Conservation (phyloP, 75 land plant genomes). For the Pinus albicaulis region DNA sequence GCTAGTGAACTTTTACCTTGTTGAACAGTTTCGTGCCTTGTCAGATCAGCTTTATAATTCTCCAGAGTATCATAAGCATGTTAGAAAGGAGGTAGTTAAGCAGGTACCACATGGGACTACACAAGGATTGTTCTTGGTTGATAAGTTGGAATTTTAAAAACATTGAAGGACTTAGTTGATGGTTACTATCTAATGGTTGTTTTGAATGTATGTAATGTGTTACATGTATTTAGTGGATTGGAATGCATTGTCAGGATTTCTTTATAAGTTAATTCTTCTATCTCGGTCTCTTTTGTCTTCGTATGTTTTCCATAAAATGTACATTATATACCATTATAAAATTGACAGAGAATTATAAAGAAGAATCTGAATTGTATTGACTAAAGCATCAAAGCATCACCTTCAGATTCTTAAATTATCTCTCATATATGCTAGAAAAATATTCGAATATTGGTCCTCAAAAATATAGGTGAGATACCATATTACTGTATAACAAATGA, state of each 20-base stretch:
- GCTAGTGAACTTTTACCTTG: background rate
- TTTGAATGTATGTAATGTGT: background rate
- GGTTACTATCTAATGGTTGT: background rate
- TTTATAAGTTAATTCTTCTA: background rate
- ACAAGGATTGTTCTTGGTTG: background rate
- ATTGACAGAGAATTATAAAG: no score
- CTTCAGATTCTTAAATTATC: no score
- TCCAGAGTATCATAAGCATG: constrained; percentile 88
- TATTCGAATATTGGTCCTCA: no score
- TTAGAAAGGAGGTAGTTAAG: constrained; percentile 70
- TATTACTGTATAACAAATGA: no score
- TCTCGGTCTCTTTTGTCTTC: background rate
- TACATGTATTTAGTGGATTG: background rate
- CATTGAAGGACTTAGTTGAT: background rate
- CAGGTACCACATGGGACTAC: constrained; percentile 45
- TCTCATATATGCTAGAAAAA: no score
- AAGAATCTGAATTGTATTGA: no score
- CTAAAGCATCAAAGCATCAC: no score
- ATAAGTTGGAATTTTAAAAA: background rate
- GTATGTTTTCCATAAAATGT: background rate
- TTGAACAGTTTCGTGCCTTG: constrained; percentile 82
- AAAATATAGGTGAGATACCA: no score
- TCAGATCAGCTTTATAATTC: constrained; percentile 85
- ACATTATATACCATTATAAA: no score
- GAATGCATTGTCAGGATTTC: background rate